Percentiles rank a stretch among this genome's conserved stretches.
These are phyloP conservation scores for Aspergillus tubingensis DNA, from an alignment of 2,329 filamentous ascomycete species.

Conservation along the genomic window DNA sequence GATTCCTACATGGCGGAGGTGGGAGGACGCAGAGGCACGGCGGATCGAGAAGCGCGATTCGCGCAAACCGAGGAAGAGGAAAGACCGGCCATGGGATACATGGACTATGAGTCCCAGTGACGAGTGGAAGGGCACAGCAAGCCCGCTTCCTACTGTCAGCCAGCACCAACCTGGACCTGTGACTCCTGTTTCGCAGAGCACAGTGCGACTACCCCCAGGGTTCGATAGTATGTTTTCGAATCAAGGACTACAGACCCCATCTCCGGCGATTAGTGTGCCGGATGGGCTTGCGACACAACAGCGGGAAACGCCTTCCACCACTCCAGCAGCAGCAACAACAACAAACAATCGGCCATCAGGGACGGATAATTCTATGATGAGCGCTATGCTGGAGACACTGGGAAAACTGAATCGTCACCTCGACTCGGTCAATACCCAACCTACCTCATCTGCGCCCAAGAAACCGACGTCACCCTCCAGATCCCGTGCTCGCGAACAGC, in stretches of 20 bases:
- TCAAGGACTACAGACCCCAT: conserved; percentile 11
- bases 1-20: conserved; percentile 45
- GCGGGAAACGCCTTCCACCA: not conserved
- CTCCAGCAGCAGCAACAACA: not conserved
- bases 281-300: not conserved
- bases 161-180: conserved; percentile 7
- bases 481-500: not conserved
- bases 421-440: conserved; percentile 27
- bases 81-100: conserved; percentile 18
- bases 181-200: conserved; percentile 18
- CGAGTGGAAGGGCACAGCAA: conserved; percentile 9
- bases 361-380: conserved; percentile 27
- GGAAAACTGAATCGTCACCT: conserved; percentile 41
- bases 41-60: conserved; percentile 43
- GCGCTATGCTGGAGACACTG: conserved; percentile 39
- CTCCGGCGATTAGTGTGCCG: not conserved
- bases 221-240: conserved; percentile 44
- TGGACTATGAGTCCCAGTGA: conserved; percentile 3
- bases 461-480: conserved; percentile 12
- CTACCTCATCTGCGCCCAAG: conserved; percentile 27
- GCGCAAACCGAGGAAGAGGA: conserved; percentile 33
- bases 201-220: conserved; percentile 38
- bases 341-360: not conserved
- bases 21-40: conserved; percentile 40
- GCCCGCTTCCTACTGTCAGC: conserved; percentile 1